phyloP scores from a whole-genome alignment of 805 yeast species.

The Pichia thaimueangensis region DNA sequence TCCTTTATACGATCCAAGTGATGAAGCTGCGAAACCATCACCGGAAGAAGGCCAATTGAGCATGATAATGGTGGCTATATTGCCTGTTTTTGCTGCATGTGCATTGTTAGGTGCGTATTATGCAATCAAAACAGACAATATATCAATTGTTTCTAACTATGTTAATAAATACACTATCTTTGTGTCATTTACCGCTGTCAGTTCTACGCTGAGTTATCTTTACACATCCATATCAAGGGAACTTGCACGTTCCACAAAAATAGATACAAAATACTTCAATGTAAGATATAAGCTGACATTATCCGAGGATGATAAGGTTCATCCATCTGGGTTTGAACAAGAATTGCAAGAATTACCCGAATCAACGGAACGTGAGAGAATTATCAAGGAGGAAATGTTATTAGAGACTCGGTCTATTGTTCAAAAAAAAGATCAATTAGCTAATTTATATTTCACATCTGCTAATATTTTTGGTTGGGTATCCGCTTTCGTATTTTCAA shows the following conservation, averaged over 20 bases:
- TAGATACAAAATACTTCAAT: conserved; percentile 25
- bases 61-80: conserved; percentile 29
- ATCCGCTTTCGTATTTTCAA: conserved; percentile 15
- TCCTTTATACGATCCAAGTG: conserved; percentile 37
- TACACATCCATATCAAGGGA: conserved; percentile 26
- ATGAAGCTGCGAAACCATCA: conserved; percentile 25
- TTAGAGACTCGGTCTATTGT: conserved; percentile 20
- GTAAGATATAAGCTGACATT: conserved; percentile 38
- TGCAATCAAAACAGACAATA: conserved; percentile 29
- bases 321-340: conserved; percentile 35
- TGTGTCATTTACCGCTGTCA: conserved; percentile 30
- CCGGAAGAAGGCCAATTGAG: conserved; percentile 16
- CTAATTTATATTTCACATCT: conserved; percentile 30
- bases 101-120: conserved; percentile 35
- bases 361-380: conserved; percentile 26
- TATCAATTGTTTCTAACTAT: conserved; percentile 26
- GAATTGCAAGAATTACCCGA: conserved; percentile 26
- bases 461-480: conserved; percentile 25
- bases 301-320: conserved; percentile 31
- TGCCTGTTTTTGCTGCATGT: conserved; percentile 41
- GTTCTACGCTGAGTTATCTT: conserved; percentile 25
- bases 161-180: conserved; percentile 33
- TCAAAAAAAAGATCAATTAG: conserved; percentile 26
- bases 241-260: conserved; percentile 22
- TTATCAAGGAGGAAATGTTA: conserved; percentile 25